Evolutionary conservation across 306 rosid species (phyloP).

Genomic region (Dryas octopetala): DNA sequence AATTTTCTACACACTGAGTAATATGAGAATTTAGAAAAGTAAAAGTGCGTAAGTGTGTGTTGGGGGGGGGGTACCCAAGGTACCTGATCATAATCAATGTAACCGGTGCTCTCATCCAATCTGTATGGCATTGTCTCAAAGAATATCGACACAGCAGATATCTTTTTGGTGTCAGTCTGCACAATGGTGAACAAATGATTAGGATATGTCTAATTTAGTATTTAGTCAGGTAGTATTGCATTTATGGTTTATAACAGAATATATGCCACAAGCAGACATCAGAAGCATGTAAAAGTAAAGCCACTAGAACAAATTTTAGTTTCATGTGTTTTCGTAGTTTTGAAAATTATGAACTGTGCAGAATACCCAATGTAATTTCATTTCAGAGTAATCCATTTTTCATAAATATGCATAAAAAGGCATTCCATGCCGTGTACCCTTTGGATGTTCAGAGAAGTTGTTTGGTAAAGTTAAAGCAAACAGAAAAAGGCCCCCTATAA

Average conservation of each 20-base stretch:
- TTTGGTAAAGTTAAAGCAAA: neutral
- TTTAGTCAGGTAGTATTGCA: too few species aligned
- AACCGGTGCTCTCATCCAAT: constrained; percentile 82
- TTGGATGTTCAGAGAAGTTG: neutral
- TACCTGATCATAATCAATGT: constrained; percentile 96
- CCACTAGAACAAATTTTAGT: neutral
- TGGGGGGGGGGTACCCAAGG: neutral
- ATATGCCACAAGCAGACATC: neutral
- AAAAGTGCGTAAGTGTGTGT: neutral
- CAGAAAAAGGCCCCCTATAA: neutral
- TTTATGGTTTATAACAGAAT: neutral
- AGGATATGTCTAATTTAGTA: constrained; percentile 2
- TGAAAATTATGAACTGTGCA: neutral
- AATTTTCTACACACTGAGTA: neutral
- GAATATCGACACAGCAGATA: constrained; percentile 78
- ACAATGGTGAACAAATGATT: constrained; percentile 17
- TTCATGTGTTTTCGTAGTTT: neutral
- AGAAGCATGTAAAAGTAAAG: neutral
- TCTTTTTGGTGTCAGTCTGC: constrained; percentile 93
- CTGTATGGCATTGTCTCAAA: constrained; percentile 94
- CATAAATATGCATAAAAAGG: neutral
- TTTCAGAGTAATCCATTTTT: neutral
- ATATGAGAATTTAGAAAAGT: neutral
- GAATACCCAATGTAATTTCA: neutral
- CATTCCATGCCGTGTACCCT: neutral